Evolutionary conservation across 106 monocot species (phyloP).

Genomic region (Dendrobium officinale): DNA sequence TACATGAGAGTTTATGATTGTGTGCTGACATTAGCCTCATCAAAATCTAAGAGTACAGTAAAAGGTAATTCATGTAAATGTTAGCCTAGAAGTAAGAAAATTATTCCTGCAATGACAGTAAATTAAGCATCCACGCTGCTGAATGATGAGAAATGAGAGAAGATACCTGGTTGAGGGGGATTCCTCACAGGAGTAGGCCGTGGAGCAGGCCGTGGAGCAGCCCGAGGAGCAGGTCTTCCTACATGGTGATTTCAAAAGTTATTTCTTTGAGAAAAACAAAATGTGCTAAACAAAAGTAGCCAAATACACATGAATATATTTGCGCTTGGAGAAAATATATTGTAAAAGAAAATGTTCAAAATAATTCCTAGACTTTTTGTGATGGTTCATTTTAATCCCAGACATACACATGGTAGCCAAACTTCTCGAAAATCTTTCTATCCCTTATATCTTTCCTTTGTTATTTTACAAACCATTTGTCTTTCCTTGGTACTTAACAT

Average conservation of each 20-base stretch:
- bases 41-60: background rate
- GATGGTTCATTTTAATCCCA: no score
- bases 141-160: background rate
- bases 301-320: background rate
- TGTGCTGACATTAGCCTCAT: background rate
- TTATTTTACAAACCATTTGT: no score
- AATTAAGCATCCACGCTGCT: background rate
- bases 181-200: constrained; percentile 11
- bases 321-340: background rate
- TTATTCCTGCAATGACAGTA: background rate
- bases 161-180: constrained; percentile 16
- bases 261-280: background rate
- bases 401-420: no score
- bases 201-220: constrained; percentile 14
- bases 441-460: no score
- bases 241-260: background rate
- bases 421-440: no score
- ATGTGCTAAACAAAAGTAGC: background rate
- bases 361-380: no score
- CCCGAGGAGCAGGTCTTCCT: constrained; percentile 8
- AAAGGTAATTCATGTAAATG: no score
- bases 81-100: background rate
- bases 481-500: no score
- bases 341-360: no score
- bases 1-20: background rate